phyloP scores from a whole-genome alignment of 768 basidiomycete species.

The Kwoniella sp. region DNA sequence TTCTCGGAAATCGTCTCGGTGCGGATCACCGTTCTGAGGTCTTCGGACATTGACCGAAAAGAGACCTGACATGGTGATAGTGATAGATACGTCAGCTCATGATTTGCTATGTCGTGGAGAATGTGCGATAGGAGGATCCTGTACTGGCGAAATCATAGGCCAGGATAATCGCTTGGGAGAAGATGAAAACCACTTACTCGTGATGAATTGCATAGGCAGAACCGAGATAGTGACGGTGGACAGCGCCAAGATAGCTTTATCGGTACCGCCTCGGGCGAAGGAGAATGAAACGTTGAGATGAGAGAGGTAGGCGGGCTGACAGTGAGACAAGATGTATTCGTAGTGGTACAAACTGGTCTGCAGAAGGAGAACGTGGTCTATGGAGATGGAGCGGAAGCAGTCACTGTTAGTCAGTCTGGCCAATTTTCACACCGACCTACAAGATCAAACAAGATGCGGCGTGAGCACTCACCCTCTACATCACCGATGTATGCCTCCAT shows the following conservation, averaged over 20 bases:
- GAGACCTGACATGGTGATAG: conserved; percentile 59
- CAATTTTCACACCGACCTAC: background rate
- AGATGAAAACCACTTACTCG: conserved; percentile 46
- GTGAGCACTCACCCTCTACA: conserved; percentile 70
- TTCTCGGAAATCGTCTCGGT: conserved; percentile 24
- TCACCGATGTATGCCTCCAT: conserved; percentile 88
- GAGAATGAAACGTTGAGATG: conserved; percentile 70
- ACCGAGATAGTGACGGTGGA: conserved; percentile 70
- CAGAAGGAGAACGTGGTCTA: conserved; percentile 86
- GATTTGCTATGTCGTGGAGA: background rate
- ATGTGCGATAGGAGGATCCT: background rate
- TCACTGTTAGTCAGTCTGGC: conserved; percentile 11
- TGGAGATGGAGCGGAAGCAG: background rate
- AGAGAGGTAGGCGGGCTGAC: conserved; percentile 80
- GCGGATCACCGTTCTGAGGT: conserved; percentile 62
- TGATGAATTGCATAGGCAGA: conserved; percentile 65
- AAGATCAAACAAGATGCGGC: background rate
- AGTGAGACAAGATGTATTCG: conserved; percentile 83
- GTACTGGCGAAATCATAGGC: background rate
- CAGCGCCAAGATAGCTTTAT: conserved; percentile 69
- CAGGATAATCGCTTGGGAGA: background rate
- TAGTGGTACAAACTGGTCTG: conserved; percentile 82
- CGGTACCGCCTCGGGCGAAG: conserved; percentile 66
- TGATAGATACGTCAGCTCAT: background rate
- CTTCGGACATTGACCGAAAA: conserved; percentile 70